These are phyloP conservation scores for Triticum aestivum DNA, from an alignment of 176 grass and related monocot species.

Conservation along the genomic window DNA sequence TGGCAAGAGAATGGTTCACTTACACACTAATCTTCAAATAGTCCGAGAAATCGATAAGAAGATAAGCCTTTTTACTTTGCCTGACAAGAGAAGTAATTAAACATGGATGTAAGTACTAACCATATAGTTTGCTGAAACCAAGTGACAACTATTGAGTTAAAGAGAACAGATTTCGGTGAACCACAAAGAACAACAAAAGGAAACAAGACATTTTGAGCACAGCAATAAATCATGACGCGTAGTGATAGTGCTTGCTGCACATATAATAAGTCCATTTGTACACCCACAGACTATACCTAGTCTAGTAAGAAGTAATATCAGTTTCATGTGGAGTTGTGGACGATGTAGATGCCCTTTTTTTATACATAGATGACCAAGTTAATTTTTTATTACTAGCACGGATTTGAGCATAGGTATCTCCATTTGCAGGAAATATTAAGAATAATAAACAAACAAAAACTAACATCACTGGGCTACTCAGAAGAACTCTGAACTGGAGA, in stretches of 20 bases:
- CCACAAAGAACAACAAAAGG: neutral
- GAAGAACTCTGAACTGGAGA: neutral
- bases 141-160: neutral
- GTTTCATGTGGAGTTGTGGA: neutral
- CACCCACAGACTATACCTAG: neutral
- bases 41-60: slow-evolving; percentile 94
- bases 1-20: slow-evolving; percentile 16
- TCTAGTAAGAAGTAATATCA: neutral
- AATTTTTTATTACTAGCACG: neutral
- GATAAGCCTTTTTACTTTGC: slow-evolving; percentile 84
- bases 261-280: neutral
- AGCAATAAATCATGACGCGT: slow-evolving; percentile 15
- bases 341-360: neutral
- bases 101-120: slow-evolving; percentile 4
- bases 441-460: slow-evolving; percentile 5
- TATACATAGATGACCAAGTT: neutral
- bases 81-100: slow-evolving; percentile 49
- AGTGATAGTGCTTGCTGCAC: neutral
- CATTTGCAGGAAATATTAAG: slow-evolving; percentile 6
- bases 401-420: neutral
- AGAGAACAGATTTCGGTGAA: neutral
- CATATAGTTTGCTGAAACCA: slow-evolving; percentile 1
- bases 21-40: slow-evolving; percentile 89
- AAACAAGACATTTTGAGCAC: neutral
- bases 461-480: neutral